These are phyloP conservation scores for Bruguiera gymnorhiza DNA, from an alignment of 345 rosid genomes.

Conservation along the genomic window DNA sequence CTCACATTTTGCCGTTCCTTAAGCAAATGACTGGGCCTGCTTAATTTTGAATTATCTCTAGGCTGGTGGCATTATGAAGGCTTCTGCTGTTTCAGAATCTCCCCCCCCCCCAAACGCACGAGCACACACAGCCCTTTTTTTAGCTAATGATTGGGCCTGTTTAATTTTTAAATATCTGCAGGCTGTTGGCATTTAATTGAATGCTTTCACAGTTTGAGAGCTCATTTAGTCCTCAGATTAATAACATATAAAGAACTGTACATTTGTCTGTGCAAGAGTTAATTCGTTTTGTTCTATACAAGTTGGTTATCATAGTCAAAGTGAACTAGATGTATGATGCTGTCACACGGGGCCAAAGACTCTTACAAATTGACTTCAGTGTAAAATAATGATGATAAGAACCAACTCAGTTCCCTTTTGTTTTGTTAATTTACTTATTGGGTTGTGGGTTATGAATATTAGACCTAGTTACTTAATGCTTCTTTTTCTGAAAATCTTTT, in stretches of 20 bases:
- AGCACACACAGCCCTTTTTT: too few species aligned
- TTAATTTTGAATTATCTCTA: too few species aligned
- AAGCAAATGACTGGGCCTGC: too few species aligned
- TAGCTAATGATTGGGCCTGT: slow-evolving; percentile 5
- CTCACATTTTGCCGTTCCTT: too few species aligned
- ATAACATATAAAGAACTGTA: slow-evolving; percentile 75
- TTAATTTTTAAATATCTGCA: slow-evolving; percentile 26
- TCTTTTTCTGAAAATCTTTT: neutral
- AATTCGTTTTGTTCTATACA: slow-evolving; percentile 4
- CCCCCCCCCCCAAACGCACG: too few species aligned
- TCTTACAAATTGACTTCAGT: neutral
- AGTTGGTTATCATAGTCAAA: slow-evolving; percentile 1
- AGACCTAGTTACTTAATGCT: neutral
- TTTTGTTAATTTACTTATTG: neutral
- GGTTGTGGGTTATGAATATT: neutral
- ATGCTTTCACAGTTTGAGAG: slow-evolving; percentile 95
- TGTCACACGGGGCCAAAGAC: neutral
- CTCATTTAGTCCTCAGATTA: slow-evolving; percentile 59
- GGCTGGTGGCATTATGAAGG: too few species aligned
- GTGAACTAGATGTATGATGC: neutral
- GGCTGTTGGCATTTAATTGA: slow-evolving; percentile 96
- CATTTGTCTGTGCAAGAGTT: slow-evolving; percentile 84
- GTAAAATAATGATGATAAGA: neutral
- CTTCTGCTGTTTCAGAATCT: too few species aligned
- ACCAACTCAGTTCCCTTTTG: neutral